Conservation (phyloP, 2,329 filamentous ascomycete genomes). For the Aschersonia sp. region DNA sequence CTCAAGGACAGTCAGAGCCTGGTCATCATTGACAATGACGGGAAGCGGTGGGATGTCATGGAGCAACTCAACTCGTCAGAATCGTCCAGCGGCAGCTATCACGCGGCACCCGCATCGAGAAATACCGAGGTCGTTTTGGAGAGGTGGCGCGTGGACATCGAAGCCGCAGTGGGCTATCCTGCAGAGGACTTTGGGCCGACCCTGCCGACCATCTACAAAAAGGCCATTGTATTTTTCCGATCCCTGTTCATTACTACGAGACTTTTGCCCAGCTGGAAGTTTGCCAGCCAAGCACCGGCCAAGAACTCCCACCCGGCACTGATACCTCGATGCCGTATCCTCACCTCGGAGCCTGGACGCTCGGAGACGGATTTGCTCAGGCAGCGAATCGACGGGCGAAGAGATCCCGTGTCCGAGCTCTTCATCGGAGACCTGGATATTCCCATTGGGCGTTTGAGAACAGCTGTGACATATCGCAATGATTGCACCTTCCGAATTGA, state of each 20-base stretch:
- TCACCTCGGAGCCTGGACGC: constrained; percentile 41
- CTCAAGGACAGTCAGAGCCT: constrained; percentile 76
- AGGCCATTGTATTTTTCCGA: constrained; percentile 87
- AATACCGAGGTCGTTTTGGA: constrained; percentile 72
- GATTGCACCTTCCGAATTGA: constrained; percentile 87
- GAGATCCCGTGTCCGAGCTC: constrained; percentile 50
- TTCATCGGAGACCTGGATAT: constrained; percentile 74
- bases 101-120: constrained; percentile 24
- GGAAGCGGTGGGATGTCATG: constrained; percentile 83
- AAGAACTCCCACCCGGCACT: constrained; percentile 56
- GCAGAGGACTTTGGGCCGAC: constrained; percentile 44
- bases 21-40: constrained; percentile 74
- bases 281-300: constrained; percentile 55
- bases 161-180: constrained; percentile 31
- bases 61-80: constrained; percentile 60
- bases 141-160: constrained; percentile 77
- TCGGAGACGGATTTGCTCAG: constrained; percentile 50
- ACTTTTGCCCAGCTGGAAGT: constrained; percentile 75
- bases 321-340: constrained; percentile 67
- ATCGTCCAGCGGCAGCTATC: constrained; percentile 29
- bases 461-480: constrained; percentile 70
- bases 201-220: constrained; percentile 88
- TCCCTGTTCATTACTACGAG: constrained; percentile 73
- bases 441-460: constrained; percentile 69
- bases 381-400: constrained; percentile 20